phyloP scores from a whole-genome alignment of 148 eudicot genomes.

The Oxyria digyna region DNA sequence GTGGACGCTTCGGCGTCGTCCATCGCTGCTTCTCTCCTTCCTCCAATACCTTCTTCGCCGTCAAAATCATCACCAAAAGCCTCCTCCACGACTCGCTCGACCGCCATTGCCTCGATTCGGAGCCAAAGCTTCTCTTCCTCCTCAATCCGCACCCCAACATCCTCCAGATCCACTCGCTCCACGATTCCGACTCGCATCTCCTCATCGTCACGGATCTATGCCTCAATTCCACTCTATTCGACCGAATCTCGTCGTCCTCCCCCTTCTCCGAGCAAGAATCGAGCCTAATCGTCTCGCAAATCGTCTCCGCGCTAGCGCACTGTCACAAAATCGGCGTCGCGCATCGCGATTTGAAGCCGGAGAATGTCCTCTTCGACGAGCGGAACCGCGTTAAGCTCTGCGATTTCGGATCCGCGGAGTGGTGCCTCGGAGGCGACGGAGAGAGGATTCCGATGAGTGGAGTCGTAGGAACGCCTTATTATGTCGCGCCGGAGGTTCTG shows the following conservation, averaged over 20 bases:
- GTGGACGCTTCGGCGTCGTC: constrained; percentile 54
- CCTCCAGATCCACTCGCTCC: constrained; percentile 23
- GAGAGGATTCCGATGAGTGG: no score
- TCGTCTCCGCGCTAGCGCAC: no score
- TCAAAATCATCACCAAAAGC: constrained; percentile 38
- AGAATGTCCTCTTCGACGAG: no score
- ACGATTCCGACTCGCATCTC: constrained; percentile 26
- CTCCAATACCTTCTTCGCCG: constrained; percentile 26
- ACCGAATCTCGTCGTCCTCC: constrained; percentile 10
- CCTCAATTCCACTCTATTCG: constrained; percentile 16
- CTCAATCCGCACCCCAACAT: constrained; percentile 31
- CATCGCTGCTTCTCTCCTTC: constrained; percentile 35
- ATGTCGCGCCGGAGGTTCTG: no score
- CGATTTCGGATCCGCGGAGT: no score
- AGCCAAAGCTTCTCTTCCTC: constrained; percentile 31
- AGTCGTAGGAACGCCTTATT: no score
- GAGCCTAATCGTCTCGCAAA: constrained; percentile 21
- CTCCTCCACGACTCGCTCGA: constrained; percentile 33
- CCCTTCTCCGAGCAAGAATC: constrained; percentile 44
- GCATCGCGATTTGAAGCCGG: no score
- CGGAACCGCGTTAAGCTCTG: no score
- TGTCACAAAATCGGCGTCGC: no score
- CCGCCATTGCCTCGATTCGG: constrained; percentile 31
- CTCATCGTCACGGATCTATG: constrained; percentile 31
- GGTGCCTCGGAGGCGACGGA: no score